These are phyloP conservation scores for Climacium dendroides DNA, from an alignment of 225 moss, liverwort and hornwort species.

Conservation along the genomic window DNA sequence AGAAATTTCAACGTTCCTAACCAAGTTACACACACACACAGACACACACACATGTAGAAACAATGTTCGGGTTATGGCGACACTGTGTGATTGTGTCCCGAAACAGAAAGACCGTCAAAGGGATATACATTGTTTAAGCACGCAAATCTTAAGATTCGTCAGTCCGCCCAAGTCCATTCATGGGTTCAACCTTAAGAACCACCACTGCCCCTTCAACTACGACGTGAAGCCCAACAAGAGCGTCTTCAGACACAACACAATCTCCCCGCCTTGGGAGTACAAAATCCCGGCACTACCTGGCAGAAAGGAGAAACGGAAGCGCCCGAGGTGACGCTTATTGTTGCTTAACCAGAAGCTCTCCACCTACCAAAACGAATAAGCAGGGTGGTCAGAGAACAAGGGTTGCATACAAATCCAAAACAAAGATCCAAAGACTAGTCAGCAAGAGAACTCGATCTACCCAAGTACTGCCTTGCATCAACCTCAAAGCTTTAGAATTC, in stretches of 20 bases:
- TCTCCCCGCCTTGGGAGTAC: not conserved
- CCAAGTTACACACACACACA: not conserved
- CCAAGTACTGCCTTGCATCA: not conserved
- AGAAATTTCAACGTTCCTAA: not conserved
- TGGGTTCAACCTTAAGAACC: not conserved
- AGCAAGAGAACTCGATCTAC: not conserved
- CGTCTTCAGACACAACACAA: not conserved
- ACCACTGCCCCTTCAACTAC: constrained; percentile 4
- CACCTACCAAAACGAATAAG: not conserved
- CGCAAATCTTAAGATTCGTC: not conserved
- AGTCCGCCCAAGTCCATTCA: not conserved
- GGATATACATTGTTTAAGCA: not conserved
- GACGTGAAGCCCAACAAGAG: not conserved
- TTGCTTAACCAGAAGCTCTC: not conserved
- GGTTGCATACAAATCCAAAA: not conserved
- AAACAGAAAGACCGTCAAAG: not conserved
- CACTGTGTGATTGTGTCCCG: not conserved
- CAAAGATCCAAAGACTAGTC: not conserved
- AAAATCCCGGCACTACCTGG: not conserved
- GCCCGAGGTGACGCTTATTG: too few species aligned
- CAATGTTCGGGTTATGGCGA: not conserved
- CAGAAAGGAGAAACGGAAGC: not conserved
- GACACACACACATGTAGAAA: not conserved
- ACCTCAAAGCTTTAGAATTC: not conserved
- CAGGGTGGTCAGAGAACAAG: not conserved